These are phyloP conservation scores for Ophiostoma sp. DNA, from an alignment of 2,329 filamentous ascomycete genomes.

Conservation along the genomic window DNA sequence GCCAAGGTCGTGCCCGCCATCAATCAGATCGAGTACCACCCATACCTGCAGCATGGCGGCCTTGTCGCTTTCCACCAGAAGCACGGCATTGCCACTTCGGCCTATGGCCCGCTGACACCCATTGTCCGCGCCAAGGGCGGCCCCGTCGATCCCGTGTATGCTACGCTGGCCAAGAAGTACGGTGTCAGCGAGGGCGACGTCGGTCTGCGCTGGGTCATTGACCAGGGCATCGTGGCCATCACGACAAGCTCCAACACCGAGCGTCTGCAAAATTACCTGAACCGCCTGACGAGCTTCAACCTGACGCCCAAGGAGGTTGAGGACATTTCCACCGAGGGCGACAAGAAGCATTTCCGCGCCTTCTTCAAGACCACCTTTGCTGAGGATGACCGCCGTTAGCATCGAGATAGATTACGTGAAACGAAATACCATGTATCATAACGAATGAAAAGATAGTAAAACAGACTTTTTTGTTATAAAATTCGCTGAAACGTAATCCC, in stretches of 20 bases:
- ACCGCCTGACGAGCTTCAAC: slow-evolving; percentile 55
- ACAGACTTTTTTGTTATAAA: neutral
- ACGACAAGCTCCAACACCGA: slow-evolving; percentile 62
- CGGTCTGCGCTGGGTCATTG: slow-evolving; percentile 59
- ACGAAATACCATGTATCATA: neutral
- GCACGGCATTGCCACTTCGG: slow-evolving; percentile 57
- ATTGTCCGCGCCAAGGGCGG: slow-evolving; percentile 52
- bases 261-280: slow-evolving; percentile 56
- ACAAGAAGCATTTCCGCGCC: slow-evolving; percentile 60
- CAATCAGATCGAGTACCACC: slow-evolving; percentile 82
- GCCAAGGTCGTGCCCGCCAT: slow-evolving; percentile 65
- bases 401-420: neutral
- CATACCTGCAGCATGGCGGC: slow-evolving; percentile 66
- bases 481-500: neutral
- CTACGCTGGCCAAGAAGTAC: slow-evolving; percentile 57
- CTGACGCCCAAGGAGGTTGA: slow-evolving; percentile 60
- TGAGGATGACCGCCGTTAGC: slow-evolving; percentile 46
- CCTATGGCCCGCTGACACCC: slow-evolving; percentile 58
- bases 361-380: slow-evolving; percentile 59
- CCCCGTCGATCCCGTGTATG: slow-evolving; percentile 54
- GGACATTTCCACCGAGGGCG: slow-evolving; percentile 56
- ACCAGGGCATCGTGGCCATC: slow-evolving; percentile 59
- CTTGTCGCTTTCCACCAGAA: slow-evolving; percentile 59
- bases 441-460: neutral
- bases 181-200: slow-evolving; percentile 57